Conservation (phyloP, 495 filamentous ascomycete genomes). For the Pyrenula massariospora region DNA sequence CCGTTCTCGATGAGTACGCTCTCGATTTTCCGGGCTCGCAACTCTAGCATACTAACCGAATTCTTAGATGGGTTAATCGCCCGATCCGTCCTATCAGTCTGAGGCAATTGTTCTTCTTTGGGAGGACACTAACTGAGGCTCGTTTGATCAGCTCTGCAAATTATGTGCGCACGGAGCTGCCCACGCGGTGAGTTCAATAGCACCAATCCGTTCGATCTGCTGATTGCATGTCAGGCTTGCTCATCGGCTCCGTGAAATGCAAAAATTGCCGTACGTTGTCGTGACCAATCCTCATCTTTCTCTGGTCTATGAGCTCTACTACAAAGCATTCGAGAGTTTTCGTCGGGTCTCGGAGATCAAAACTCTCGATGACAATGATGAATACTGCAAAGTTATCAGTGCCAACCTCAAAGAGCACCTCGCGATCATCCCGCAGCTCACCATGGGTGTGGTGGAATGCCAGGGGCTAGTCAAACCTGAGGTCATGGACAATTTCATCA, state of each 20-base stretch:
- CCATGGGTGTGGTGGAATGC: slow-evolving; percentile 87
- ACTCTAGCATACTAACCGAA: slow-evolving; percentile 3
- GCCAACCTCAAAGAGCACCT: slow-evolving; percentile 77
- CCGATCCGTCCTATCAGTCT: slow-evolving; percentile 80
- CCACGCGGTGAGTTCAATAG: slow-evolving; percentile 52
- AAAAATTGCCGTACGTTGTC: slow-evolving; percentile 89
- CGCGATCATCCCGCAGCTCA: slow-evolving; percentile 83
- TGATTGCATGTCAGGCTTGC: slow-evolving; percentile 46
- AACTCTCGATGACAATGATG: slow-evolving; percentile 81
- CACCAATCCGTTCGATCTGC: no score
- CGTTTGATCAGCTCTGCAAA: slow-evolving; percentile 90
- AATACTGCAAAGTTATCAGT: slow-evolving; percentile 70
- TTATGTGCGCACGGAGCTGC: slow-evolving; percentile 91
- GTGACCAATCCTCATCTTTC: slow-evolving; percentile 91
- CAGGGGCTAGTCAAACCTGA: slow-evolving; percentile 64
- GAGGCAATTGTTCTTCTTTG: slow-evolving; percentile 89
- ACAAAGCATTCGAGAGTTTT: slow-evolving; percentile 84
- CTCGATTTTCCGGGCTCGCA: slow-evolving; percentile 4
- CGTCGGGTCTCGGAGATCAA: slow-evolving; percentile 74
- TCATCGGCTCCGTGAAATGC: slow-evolving; percentile 93
- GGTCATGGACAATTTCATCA: slow-evolving; percentile 89
- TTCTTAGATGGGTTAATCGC: slow-evolving; percentile 68
- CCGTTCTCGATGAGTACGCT: slow-evolving; percentile 77
- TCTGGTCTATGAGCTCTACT: slow-evolving; percentile 93
- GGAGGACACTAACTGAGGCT: slow-evolving; percentile 77